Percentiles rank a stretch among this genome's conserved stretches.
These are phyloP conservation scores for Boletus subparvulus DNA, from an alignment of 768 basidiomycete species.

Conservation along the genomic window DNA sequence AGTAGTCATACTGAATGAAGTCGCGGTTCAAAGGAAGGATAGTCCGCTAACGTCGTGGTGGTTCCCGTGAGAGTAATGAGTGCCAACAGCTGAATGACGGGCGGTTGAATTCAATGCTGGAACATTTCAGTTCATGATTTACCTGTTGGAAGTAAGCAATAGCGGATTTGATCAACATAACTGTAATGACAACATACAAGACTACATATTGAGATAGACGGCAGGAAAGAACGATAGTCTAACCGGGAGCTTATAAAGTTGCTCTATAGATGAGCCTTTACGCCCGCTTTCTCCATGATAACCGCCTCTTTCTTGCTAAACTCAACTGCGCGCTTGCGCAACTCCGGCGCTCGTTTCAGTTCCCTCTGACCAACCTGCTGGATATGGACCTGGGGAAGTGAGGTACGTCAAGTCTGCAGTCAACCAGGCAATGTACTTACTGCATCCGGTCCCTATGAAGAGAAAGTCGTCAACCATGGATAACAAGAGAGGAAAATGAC, in stretches of 20 bases:
- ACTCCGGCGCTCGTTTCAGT: slow-evolving; percentile 67
- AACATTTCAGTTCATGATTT: background rate
- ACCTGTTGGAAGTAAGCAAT: no score
- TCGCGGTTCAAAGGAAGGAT: background rate
- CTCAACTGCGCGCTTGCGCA: slow-evolving; percentile 55
- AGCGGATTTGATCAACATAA: no score
- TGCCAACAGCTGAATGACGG: background rate
- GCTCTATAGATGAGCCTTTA: slow-evolving; percentile 55
- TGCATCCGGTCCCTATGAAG: slow-evolving; percentile 71
- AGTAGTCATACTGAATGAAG: slow-evolving; percentile 17
- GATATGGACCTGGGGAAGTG: slow-evolving; percentile 73
- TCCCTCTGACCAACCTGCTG: slow-evolving; percentile 93
- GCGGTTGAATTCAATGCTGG: no score
- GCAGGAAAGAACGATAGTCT: background rate
- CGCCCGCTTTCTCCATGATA: slow-evolving; percentile 56
- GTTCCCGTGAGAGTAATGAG: background rate
- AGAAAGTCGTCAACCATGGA: slow-evolving; percentile 5
- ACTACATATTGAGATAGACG: background rate
- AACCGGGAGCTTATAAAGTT: no score
- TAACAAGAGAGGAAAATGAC: background rate
- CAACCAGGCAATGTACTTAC: slow-evolving; percentile 37
- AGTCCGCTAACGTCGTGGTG: background rate
- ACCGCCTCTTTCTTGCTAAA: slow-evolving; percentile 60
- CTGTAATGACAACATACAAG: background rate
- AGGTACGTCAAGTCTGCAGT: background rate